Conservation (phyloP, 2,329 filamentous ascomycete genomes). For the Botryotinia calthae region DNA sequence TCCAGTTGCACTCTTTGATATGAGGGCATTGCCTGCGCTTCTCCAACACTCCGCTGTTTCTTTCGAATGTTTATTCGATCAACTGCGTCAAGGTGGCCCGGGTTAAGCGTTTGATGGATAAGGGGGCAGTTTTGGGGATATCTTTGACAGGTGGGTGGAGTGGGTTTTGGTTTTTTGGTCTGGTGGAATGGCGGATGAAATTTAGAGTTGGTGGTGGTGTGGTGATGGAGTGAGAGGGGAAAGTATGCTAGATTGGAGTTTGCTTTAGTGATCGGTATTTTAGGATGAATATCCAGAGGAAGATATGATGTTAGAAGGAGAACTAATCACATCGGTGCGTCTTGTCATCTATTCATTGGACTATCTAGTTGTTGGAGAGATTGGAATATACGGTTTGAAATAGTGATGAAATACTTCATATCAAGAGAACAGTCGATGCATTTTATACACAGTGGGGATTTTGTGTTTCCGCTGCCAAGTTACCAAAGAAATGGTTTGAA, state of each 20-base stretch:
- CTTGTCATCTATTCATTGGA: constrained; percentile 47
- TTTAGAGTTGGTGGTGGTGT: too few relatives aligned
- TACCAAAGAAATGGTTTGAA: constrained; percentile 46
- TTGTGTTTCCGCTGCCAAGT: constrained; percentile 38
- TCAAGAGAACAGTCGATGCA: constrained; percentile 43
- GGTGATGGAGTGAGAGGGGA: too few relatives aligned
- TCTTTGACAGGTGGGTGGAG: too few relatives aligned
- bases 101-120: too few relatives aligned
- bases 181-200: too few relatives aligned
- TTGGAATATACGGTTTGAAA: neutral
- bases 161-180: too few relatives aligned
- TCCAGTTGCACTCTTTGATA: neutral
- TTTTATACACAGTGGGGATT: constrained; percentile 48
- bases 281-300: constrained; percentile 19
- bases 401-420: constrained; percentile 38
- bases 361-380: constrained; percentile 39
- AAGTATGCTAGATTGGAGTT: neutral
- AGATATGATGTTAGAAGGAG: neutral
- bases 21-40: neutral
- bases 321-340: constrained; percentile 43
- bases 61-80: neutral
- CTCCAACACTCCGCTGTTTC: neutral
- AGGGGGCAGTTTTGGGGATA: too few relatives aligned
- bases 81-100: too few relatives aligned
- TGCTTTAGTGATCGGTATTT: neutral